phyloP scores from a whole-genome alignment of 495 filamentous ascomycete species.

The Margaritispora aquatica region DNA sequence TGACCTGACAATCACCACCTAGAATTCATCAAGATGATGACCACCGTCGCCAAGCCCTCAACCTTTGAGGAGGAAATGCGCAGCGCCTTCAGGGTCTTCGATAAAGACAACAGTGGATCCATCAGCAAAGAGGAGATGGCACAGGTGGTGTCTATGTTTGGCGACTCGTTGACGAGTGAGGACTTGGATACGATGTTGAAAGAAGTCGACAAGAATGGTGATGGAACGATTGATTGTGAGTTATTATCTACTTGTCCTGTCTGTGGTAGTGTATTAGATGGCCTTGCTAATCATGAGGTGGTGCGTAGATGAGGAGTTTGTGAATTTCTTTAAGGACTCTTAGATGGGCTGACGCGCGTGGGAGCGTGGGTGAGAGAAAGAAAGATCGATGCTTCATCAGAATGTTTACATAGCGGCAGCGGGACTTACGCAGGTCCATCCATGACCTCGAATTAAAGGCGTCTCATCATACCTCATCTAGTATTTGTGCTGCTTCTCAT shows the following conservation, averaged over 20 bases:
- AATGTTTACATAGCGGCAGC: too few species aligned
- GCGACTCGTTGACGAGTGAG: constrained; percentile 38
- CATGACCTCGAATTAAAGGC: too few species aligned
- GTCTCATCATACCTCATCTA: too few species aligned
- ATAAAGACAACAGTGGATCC: constrained; percentile 41
- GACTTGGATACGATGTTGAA: constrained; percentile 44
- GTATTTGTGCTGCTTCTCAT: too few species aligned
- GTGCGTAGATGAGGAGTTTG: constrained; percentile 14
- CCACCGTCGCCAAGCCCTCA: constrained; percentile 29
- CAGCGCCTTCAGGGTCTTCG: constrained; percentile 42
- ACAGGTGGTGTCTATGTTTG: constrained; percentile 38
- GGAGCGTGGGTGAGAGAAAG: not conserved
- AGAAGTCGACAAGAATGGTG: constrained; percentile 39
- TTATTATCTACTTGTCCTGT: not conserved
- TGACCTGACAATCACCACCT: not conserved
- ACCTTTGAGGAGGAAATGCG: constrained; percentile 40
- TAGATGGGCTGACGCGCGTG: not conserved
- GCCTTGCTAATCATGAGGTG: not conserved
- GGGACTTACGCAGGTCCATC: too few species aligned
- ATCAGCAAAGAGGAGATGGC: constrained; percentile 40
- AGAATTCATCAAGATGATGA: constrained; percentile 46
- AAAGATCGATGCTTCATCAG: too few species aligned
- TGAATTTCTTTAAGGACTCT: constrained; percentile 6
- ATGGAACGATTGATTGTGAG: constrained; percentile 44
- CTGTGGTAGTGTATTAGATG: too few species aligned